Conservation (phyloP, 441 rosid genomes). For the Populus hybrid region DNA sequence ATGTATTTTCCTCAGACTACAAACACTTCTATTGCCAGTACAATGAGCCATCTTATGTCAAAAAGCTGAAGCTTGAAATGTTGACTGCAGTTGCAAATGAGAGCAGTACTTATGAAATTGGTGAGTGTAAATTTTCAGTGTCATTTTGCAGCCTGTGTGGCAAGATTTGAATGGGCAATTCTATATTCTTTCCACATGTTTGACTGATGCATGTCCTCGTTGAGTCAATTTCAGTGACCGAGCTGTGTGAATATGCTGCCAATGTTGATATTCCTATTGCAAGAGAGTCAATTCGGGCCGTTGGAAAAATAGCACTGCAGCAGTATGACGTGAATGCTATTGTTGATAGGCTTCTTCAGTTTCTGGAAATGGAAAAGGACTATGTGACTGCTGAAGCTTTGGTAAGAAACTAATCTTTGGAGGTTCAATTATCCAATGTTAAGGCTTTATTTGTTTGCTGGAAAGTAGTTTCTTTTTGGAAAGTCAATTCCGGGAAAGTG, state of each 20-base stretch:
- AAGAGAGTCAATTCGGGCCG: constrained; percentile 94
- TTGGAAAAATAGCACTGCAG: constrained; percentile 94
- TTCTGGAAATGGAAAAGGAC: constrained; percentile 98
- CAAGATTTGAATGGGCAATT: constrained; percentile 14
- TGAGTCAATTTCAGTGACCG: constrained; percentile 63
- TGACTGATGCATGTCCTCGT: constrained; percentile 21
- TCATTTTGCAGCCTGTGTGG: constrained; percentile 10
- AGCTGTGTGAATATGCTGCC: constrained; percentile 96
- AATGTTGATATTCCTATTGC: constrained; percentile 93
- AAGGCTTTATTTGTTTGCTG: no score
- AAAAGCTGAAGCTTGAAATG: constrained; percentile 97
- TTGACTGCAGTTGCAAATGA: constrained; percentile 97
- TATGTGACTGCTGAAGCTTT: constrained; percentile 95
- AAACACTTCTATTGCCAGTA: constrained; percentile 97
- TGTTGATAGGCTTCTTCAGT: constrained; percentile 98
- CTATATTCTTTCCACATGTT: constrained; percentile 10
- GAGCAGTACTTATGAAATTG: constrained; percentile 95
- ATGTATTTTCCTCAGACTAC: constrained; percentile 80
- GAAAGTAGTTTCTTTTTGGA: no score
- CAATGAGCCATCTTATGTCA: constrained; percentile 90
- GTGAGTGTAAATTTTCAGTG: constrained; percentile 36
- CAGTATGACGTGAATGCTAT: constrained; percentile 99
- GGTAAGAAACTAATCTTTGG: constrained; percentile 42
- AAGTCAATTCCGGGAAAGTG: no score
- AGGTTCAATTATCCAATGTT: background rate